Evolutionary conservation across 805 yeast genomes (phyloP), one percentile per base, ranked within the genome.

Genomic region (Debaryomyces prosopidis): DNA sequence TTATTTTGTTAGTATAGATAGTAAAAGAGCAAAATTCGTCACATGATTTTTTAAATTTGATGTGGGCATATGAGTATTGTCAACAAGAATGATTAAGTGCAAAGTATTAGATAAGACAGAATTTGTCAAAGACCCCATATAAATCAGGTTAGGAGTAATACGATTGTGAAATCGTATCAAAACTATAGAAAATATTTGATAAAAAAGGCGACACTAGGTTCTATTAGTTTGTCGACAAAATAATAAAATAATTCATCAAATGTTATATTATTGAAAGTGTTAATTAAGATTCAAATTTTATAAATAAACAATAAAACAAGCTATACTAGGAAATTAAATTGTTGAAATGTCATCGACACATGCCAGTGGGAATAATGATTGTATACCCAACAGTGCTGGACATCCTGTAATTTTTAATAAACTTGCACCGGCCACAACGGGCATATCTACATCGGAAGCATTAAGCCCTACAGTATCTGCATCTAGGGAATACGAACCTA

Each of bases 361-460:
- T 16, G 33, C 42, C 35, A 40, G 39, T 35, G 33, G 19, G 14
- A 30, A 26, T 20, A 32, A 37, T 14, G 40, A 28, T 16, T 17
- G 33, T 16, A 10, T 19, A 35, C 31, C 40, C 15, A 40, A 56
- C 43, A 49, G 52, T 34, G 46, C 50, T 33, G 46, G 44, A 28
- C 44, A 47, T 43, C 45, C 55, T 4, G 18, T 54, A 12, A 34
- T 39, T 14, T 35, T 54, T n/a, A 49, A 41, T 18, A 44, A 46
- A 26, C 43, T 49, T 4, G 38, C 46, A n/a, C 15, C 44, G n/a
- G 50, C 58, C 7, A 53, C 58, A 1, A 50, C 53, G 5, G 55
- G 46, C 28, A 27, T 55, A 4, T 47, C 54, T 5, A 46, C 37
- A 14, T 23, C 39, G 9, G 50, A 44, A 7, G 38, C 46, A 7